phyloP scores from a whole-genome alignment of 2,329 filamentous ascomycete species.

The Verruconis gallopava region DNA sequence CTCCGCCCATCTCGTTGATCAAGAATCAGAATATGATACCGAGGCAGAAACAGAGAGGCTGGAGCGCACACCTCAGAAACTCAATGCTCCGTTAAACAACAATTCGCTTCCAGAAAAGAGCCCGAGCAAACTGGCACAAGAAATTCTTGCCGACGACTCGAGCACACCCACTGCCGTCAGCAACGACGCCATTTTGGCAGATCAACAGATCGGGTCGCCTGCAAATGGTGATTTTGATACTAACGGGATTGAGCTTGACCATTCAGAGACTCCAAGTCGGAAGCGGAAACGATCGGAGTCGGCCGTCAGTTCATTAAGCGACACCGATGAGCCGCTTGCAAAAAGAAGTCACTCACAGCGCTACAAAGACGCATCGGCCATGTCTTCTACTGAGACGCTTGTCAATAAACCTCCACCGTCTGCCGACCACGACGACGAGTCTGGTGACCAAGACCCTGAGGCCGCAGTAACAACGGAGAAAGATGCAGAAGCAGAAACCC shows the following conservation, averaged over 20 bases:
- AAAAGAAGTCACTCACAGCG: slow-evolving; percentile 20
- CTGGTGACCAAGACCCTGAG: slow-evolving; percentile 18
- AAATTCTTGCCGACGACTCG: slow-evolving; percentile 19
- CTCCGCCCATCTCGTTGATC: slow-evolving; percentile 10
- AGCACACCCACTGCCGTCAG: not conserved
- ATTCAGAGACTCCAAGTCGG: slow-evolving; percentile 10
- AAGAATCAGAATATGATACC: slow-evolving; percentile 48
- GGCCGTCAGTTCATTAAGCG: slow-evolving; percentile 26
- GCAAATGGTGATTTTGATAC: not conserved
- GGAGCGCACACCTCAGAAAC: slow-evolving; percentile 70
- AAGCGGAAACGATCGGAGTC: slow-evolving; percentile 34
- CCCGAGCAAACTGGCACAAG: slow-evolving; percentile 63
- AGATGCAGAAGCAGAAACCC: slow-evolving; percentile 16
- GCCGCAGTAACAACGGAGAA: not conserved
- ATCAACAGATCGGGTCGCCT: not conserved
- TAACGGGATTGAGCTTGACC: not conserved
- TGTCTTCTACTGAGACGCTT: slow-evolving; percentile 19
- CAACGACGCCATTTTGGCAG: not conserved
- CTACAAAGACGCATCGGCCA: slow-evolving; percentile 20
- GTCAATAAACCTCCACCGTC: slow-evolving; percentile 23
- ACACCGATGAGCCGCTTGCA: slow-evolving; percentile 22
- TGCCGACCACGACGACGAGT: slow-evolving; percentile 16
- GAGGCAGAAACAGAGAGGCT: slow-evolving; percentile 92
- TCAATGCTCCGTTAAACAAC: slow-evolving; percentile 25
- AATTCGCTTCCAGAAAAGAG: slow-evolving; percentile 39